A percentile compares a stretch with the other conserved stretches of the same genome.
Conservation (phyloP, 2,329 filamentous ascomycete species). For the Xylariaceae sp. region DNA sequence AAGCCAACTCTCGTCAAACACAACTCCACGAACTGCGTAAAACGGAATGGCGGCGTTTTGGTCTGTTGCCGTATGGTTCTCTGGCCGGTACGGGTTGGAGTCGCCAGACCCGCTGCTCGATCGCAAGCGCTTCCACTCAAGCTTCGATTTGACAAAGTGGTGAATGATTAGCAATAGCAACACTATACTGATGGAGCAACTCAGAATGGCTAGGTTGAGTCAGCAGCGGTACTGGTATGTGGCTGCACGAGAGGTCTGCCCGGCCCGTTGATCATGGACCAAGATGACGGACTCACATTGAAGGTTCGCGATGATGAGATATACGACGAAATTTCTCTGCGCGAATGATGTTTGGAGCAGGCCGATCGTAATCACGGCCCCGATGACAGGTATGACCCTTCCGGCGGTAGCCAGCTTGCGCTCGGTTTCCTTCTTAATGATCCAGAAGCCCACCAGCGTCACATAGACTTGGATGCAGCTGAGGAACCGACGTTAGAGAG, state of each 20-base stretch:
- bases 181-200: constrained; percentile 18
- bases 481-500: constrained; percentile 1
- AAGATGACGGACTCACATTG: constrained; percentile 13
- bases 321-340: constrained; percentile 21
- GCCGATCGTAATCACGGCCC: constrained; percentile 19
- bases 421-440: constrained; percentile 8
- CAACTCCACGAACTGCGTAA: constrained; percentile 6
- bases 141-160: constrained; percentile 18
- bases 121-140: constrained; percentile 14
- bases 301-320: constrained; percentile 23
- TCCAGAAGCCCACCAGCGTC: constrained; percentile 17
- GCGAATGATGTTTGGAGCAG: constrained; percentile 20
- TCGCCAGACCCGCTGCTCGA: background rate
- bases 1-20: constrained; percentile 26
- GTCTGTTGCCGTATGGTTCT: background rate
- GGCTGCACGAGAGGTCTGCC: background rate
- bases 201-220: constrained; percentile 14
- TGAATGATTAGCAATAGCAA: constrained; percentile 17
- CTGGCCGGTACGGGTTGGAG: too few relatives aligned
- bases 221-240: background rate
- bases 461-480: constrained; percentile 20
- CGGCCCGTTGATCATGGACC: background rate
- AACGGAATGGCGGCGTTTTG: constrained; percentile 4
- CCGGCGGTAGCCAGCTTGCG: constrained; percentile 8
- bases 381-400: constrained; percentile 16